A percentile compares a stretch with the other conserved stretches of the same genome.
phyloP scores from a whole-genome alignment of 129 eudicot genomes.

The Deinandra increscens region DNA sequence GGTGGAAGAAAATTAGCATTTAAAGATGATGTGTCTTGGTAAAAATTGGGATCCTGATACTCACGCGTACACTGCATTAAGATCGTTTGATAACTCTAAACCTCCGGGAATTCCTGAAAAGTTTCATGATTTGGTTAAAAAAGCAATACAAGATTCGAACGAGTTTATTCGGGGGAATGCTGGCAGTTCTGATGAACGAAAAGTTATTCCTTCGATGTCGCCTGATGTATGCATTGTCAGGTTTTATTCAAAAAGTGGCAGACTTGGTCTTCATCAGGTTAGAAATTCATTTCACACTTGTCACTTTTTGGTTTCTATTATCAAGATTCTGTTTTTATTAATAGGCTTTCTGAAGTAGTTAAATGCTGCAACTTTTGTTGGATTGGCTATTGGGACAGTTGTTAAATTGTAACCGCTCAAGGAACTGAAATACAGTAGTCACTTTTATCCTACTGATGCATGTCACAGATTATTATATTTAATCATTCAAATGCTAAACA shows the following conservation, averaged over 20 bases:
- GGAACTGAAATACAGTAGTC: too few relatives aligned
- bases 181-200: conserved; percentile 22
- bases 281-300: not conserved
- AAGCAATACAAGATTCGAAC: conserved; percentile 50
- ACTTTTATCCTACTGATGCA: too few relatives aligned
- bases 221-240: conserved; percentile 80
- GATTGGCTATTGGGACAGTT: not conserved
- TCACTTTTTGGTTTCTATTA: too few relatives aligned
- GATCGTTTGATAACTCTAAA: conserved; percentile 55
- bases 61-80: conserved; percentile 32
- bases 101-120: conserved; percentile 63
- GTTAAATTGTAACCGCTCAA: too few relatives aligned
- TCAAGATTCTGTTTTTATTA: too few relatives aligned
- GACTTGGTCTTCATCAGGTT: conserved; percentile 95
- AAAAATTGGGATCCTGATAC: conserved; percentile 83
- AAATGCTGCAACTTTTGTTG: not conserved
- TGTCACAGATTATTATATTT: too few relatives aligned
- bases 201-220: conserved; percentile 49
- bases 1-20: conserved; percentile 53
- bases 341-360: too few relatives aligned
- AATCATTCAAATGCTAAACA: too few relatives aligned
- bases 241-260: conserved; percentile 57
- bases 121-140: conserved; percentile 51
- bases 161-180: conserved; percentile 22
- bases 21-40: conserved; percentile 93